Evolutionary conservation across 2,329 filamentous ascomycete species (phyloP), one percentile per base, ranked within the genome.

Genomic region (Scytalidium sp.): DNA sequence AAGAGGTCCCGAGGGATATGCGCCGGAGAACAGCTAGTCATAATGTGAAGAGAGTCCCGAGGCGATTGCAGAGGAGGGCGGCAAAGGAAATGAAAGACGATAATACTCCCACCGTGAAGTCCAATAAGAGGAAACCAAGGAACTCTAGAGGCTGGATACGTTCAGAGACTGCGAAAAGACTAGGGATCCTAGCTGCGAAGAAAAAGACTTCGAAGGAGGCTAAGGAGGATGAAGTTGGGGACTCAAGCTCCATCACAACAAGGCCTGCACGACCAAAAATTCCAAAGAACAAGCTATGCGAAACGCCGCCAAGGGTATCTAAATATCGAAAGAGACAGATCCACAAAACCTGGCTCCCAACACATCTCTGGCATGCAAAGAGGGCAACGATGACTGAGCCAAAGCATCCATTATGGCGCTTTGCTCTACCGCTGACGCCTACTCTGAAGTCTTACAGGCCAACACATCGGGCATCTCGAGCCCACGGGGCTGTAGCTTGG

Each of bases 291-390:
- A 75, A 72, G 47, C 76, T 92, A 45, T 88, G 89, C 48, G 75
- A 81, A n/a, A 79, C 83, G 4, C 73, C 74, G 4, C 74, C 66
- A 67, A 84, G 83, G 2, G 78, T 77, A 41, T 81, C 71, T 55
- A 92, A 86, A 61, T 97, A 90, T 65, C 84, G 86, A 57, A 94
- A 90, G 69, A 84, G 94, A 25, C 93, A 97, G 65, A 73, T 86
- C 42, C 79, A 88, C 67, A 97, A 97, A 74, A 91, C 88, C 2
- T 97, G 93, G 90, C 75, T 99, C 15, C 94, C 94, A 0, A 97
- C 94, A 6, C 94, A 99, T 67, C 72, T 95, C 56, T 99, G 88
- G 80, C 92, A 96, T 69, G 85, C 93, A 2, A 99, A 99, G 68
- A 78, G 94, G 52, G 90, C 94, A 19, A 87, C 81, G 52, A 95